Percentiles rank a stretch among this genome's conserved stretches.
Evolutionary conservation across 768 basidiomycete species (phyloP).

Genomic region (Tricholoma matsutake): DNA sequence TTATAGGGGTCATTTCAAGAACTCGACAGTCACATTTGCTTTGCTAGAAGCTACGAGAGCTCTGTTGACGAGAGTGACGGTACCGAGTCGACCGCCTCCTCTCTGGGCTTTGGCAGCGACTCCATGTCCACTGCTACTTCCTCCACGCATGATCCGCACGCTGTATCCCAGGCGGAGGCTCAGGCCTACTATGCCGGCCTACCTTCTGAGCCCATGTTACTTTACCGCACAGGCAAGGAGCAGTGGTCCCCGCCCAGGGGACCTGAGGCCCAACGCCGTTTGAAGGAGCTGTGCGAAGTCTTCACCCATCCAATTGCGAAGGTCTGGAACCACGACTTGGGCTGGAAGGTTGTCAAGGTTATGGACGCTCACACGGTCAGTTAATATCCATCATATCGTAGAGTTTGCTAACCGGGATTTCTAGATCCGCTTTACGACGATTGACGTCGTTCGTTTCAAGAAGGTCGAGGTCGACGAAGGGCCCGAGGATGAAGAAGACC

Average conservation of each 20-base stretch:
- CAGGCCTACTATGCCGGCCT: constrained; percentile 25
- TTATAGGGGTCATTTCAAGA: too few species aligned
- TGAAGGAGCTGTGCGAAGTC: too few species aligned
- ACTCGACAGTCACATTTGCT: background rate
- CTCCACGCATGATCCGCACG: constrained; percentile 16
- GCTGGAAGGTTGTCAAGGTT: too few species aligned
- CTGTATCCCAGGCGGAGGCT: constrained; percentile 8
- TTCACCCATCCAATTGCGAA: too few species aligned
- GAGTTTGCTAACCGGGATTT: constrained; percentile 24
- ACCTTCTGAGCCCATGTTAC: constrained; percentile 24
- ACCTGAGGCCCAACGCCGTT: too few species aligned
- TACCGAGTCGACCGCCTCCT: background rate
- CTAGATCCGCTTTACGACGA: constrained; percentile 20
- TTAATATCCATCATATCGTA: constrained; percentile 26
- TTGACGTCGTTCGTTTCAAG: constrained; percentile 34
- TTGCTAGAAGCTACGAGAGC: background rate
- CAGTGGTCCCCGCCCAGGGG: too few species aligned
- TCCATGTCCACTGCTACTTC: constrained; percentile 13
- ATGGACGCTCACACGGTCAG: too few species aligned
- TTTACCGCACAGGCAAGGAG: too few species aligned
- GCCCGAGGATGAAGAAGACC: too few species aligned
- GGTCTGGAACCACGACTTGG: too few species aligned
- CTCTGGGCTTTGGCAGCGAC: background rate
- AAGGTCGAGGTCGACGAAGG: constrained; percentile 16
- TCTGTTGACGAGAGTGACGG: background rate